Percentiles rank a stretch among this genome's conserved stretches.
These are phyloP conservation scores for Clonostachys chloroleuca DNA, from an alignment of 2,329 filamentous ascomycete genomes.

Conservation along the genomic window DNA sequence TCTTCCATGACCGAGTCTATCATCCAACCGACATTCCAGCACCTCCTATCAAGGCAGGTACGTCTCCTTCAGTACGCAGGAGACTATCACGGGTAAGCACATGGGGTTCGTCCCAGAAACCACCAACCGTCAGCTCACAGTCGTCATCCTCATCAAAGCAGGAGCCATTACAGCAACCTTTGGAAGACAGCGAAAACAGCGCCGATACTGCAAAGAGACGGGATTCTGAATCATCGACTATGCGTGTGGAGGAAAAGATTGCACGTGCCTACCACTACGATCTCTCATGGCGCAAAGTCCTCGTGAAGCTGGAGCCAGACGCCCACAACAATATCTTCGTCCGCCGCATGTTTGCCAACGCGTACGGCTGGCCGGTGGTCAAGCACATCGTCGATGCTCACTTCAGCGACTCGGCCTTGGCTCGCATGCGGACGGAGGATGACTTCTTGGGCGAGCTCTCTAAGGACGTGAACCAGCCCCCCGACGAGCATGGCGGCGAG, in stretches of 20 bases:
- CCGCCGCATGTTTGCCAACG: slow-evolving; percentile 92
- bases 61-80: slow-evolving; percentile 25
- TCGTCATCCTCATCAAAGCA: slow-evolving; percentile 34
- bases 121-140: not conserved
- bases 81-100: slow-evolving; percentile 17
- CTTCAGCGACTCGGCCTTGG: slow-evolving; percentile 67
- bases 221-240: slow-evolving; percentile 51
- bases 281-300: slow-evolving; percentile 91
- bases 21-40: slow-evolving; percentile 89
- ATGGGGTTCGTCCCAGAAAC: slow-evolving; percentile 1
- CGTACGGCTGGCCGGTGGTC: slow-evolving; percentile 94
- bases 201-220: slow-evolving; percentile 31
- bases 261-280: slow-evolving; percentile 90
- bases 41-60: slow-evolving; percentile 60
- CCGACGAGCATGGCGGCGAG: slow-evolving; percentile 62
- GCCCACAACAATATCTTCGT: slow-evolving; percentile 99
- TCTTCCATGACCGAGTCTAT: slow-evolving; percentile 96
- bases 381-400: slow-evolving; percentile 94
- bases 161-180: slow-evolving; percentile 6
- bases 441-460: slow-evolving; percentile 68
- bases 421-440: slow-evolving; percentile 62
- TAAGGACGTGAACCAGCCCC: slow-evolving; percentile 48
- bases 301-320: slow-evolving; percentile 92
- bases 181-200: slow-evolving; percentile 11
- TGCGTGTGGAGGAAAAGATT: slow-evolving; percentile 97